phyloP scores from a whole-genome alignment of 148 eudicot genomes.

The Heliosperma pusillum region DNA sequence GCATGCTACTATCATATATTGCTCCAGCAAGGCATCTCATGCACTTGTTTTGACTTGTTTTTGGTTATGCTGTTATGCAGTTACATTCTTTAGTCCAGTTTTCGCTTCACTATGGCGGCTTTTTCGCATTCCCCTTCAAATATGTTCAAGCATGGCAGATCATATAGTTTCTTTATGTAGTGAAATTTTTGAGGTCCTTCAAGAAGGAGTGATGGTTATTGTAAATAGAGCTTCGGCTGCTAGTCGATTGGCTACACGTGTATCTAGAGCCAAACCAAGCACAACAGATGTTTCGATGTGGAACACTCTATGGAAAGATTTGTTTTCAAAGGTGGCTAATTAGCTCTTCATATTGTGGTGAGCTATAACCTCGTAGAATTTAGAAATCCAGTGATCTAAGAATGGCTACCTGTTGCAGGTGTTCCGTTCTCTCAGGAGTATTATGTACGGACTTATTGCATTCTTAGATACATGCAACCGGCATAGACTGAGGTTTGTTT shows the following conservation, averaged over 20 bases:
- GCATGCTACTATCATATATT: too few species aligned
- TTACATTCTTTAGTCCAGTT: constrained; percentile 27
- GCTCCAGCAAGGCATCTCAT: too few species aligned
- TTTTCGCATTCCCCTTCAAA: constrained; percentile 23
- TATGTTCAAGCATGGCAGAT: constrained; percentile 55
- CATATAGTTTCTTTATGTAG: constrained; percentile 31
- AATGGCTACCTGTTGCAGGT: constrained; percentile 40
- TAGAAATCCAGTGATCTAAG: constrained; percentile 5
- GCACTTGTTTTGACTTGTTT: constrained; percentile 8
- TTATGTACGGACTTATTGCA: constrained; percentile 73
- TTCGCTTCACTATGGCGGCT: constrained; percentile 26
- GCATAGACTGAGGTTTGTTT: constrained; percentile 75
- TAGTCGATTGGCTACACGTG: constrained; percentile 20
- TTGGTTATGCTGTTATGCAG: constrained; percentile 29
- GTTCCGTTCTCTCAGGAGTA: constrained; percentile 72
- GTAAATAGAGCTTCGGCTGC: constrained; percentile 24
- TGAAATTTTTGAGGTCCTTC: constrained; percentile 37
- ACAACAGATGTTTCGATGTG: constrained; percentile 62
- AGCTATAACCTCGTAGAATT: background rate
- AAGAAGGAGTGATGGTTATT: constrained; percentile 25
- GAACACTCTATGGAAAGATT: constrained; percentile 82
- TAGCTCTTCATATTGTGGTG: too few species aligned
- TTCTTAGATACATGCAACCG: constrained; percentile 84
- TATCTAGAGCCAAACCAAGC: constrained; percentile 57
- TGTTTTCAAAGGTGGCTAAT: constrained; percentile 74